Conservation (phyloP, 768 basidiomycete genomes). For the Rhodotorula babjevae region DNA sequence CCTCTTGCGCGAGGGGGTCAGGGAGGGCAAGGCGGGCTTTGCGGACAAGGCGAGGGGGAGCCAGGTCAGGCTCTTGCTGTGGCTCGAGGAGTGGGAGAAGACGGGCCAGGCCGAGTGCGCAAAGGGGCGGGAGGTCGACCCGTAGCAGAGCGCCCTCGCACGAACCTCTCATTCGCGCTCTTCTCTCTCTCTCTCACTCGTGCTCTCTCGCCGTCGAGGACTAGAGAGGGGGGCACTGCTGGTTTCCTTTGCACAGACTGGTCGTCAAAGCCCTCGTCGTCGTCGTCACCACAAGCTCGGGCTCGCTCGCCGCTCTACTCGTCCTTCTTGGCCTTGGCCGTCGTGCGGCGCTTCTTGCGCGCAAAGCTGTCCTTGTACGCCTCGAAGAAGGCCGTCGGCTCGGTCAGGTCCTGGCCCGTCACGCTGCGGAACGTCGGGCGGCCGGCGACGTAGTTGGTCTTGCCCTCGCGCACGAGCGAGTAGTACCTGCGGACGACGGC, state of each 20-base stretch:
- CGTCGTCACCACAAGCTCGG: not conserved
- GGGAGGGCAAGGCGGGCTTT: conserved; percentile 35
- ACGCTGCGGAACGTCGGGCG: not conserved
- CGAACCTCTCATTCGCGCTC: too few species aligned
- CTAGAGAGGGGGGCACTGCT: not conserved
- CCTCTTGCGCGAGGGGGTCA: conserved; percentile 36
- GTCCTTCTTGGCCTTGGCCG: not conserved
- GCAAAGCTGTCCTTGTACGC: not conserved
- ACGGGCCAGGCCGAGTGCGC: not conserved
- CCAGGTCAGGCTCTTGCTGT: conserved; percentile 22
- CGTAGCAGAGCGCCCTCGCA: not conserved
- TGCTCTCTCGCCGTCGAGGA: not conserved
- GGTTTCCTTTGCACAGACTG: not conserved
- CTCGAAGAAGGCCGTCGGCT: conserved; percentile 5
- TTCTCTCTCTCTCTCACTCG: too few species aligned
- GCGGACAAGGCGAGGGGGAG: conserved; percentile 31
- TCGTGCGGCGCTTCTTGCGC: not conserved
- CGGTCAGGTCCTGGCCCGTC: not conserved
- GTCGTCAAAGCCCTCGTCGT: too few species aligned
- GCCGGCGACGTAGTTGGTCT: conserved; percentile 12
- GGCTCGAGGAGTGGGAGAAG: conserved; percentile 39
- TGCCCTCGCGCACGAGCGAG: conserved; percentile 12
- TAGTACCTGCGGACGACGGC: too few species aligned
- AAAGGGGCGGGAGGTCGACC: conserved; percentile 11
- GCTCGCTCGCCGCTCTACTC: not conserved